Percentiles rank a stretch among this genome's conserved stretches.
Evolutionary conservation across 352 stramenopile genomes (phyloP).

Genomic region (Pythium grandisporangium): DNA sequence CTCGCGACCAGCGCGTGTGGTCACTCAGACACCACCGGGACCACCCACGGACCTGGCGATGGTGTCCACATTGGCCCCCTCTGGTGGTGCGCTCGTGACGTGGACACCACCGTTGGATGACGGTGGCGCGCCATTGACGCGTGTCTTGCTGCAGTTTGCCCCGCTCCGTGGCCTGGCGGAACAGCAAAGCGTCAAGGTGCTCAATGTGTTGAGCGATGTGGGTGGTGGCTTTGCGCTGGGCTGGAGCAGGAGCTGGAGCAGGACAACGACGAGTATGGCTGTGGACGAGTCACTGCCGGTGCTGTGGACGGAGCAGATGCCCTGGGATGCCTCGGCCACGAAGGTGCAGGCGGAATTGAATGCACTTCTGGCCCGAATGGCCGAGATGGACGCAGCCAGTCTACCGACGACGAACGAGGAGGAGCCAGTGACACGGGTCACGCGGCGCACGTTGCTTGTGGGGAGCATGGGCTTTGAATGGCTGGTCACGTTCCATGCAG

Average conservation of each 20-base stretch:
- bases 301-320: conserved; percentile 17
- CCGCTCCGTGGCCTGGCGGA: conserved; percentile 43
- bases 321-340: conserved; percentile 29
- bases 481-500: conserved; percentile 43
- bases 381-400: conserved; percentile 6
- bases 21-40: conserved; percentile 25
- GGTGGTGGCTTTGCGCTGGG: conserved; percentile 26
- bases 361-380: conserved; percentile 6
- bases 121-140: conserved; percentile 28
- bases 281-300: too few species aligned
- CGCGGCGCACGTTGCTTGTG: conserved; percentile 30
- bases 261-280: not conserved
- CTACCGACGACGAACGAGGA: too few species aligned
- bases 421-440: too few species aligned
- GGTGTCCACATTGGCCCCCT: conserved; percentile 19
- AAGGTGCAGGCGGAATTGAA: conserved; percentile 18
- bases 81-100: conserved; percentile 21
- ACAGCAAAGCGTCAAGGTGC: conserved; percentile 43
- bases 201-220: conserved; percentile 16
- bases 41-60: conserved; percentile 38
- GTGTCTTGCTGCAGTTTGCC: conserved; percentile 54
- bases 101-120: conserved; percentile 52
- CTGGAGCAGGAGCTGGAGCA: too few species aligned
- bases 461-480: conserved; percentile 60
- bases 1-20: conserved; percentile 61